Conservation (phyloP, 306 rosid species). For the Vachellia collinsii region DNA sequence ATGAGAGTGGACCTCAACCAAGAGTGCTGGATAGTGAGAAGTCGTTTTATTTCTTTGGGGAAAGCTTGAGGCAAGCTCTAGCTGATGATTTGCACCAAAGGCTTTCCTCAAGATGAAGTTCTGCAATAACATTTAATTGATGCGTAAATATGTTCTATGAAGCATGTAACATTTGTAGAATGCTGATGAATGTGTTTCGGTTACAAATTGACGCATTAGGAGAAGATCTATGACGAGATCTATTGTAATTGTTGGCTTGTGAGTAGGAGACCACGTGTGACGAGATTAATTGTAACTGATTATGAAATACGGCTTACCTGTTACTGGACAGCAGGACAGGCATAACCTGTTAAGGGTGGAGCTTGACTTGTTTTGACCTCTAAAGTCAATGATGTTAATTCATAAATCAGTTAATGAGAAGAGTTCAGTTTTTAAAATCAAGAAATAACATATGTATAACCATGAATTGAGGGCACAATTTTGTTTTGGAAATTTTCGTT, state of each 20-base stretch:
- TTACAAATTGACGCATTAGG: not conserved
- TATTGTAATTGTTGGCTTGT: conserved; percentile 3
- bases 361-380: too few species aligned
- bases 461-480: too few species aligned
- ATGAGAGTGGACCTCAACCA: conserved; percentile 71
- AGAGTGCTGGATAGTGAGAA: conserved; percentile 74
- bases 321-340: too few species aligned
- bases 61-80: conserved; percentile 81
- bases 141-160: not conserved
- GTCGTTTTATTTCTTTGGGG: conserved; percentile 69
- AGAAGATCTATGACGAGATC: conserved; percentile 20
- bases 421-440: too few species aligned
- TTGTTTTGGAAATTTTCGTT: too few species aligned
- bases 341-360: too few species aligned
- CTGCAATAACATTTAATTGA: not conserved
- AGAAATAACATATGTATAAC: too few species aligned
- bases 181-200: not conserved
- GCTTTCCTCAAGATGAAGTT: conserved; percentile 70
- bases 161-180: not conserved
- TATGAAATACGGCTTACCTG: too few species aligned
- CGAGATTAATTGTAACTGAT: too few species aligned
- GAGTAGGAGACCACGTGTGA: not conserved
- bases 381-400: too few species aligned
- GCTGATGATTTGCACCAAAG: conserved; percentile 93
- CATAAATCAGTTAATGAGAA: too few species aligned